Evolutionary conservation across 2,329 filamentous ascomycete species (phyloP).

Genomic region (Cladosporium sp.): DNA sequence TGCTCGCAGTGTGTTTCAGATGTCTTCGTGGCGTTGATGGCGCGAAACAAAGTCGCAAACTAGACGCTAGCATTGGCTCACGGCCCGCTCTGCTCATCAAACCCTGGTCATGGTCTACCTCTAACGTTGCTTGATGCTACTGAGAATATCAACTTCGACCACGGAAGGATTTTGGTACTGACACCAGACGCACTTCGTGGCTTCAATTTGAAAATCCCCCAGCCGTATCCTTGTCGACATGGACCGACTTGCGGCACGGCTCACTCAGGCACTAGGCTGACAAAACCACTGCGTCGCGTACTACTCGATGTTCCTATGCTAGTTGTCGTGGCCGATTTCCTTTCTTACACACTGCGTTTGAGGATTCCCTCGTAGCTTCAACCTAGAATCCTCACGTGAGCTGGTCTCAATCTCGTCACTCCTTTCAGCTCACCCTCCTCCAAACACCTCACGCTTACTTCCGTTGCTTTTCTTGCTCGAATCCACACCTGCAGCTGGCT

Average conservation of each 20-base stretch:
- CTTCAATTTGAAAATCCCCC: slow-evolving; percentile 16
- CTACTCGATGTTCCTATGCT: background rate
- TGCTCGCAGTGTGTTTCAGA: slow-evolving; percentile 18
- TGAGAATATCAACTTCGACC: slow-evolving; percentile 5
- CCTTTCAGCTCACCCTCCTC: background rate
- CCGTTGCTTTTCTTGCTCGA: slow-evolving; percentile 5
- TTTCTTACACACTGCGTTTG: slow-evolving; percentile 17
- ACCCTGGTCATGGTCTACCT: slow-evolving; percentile 6
- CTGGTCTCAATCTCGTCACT: slow-evolving; percentile 16
- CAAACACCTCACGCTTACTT: background rate
- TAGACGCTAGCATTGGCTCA: slow-evolving; percentile 12
- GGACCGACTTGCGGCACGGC: slow-evolving; percentile 5
- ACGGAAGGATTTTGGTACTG: slow-evolving; percentile 13
- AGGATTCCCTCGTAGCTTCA: slow-evolving; percentile 11
- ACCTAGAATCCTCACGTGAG: background rate
- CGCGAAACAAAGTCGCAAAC: slow-evolving; percentile 11
- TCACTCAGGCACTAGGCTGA: background rate
- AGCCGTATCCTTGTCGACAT: slow-evolving; percentile 11
- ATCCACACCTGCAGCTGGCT: slow-evolving; percentile 20
- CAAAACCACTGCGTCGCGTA: background rate
- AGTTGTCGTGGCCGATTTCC: background rate
- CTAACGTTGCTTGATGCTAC: slow-evolving; percentile 13
- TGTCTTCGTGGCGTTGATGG: slow-evolving; percentile 12
- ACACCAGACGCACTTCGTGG: background rate
- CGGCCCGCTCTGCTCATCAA: background rate